Base-by-base conservation (phyloP, 768 basidiomycete species). In the Gymnopilus dilepis region DNA sequence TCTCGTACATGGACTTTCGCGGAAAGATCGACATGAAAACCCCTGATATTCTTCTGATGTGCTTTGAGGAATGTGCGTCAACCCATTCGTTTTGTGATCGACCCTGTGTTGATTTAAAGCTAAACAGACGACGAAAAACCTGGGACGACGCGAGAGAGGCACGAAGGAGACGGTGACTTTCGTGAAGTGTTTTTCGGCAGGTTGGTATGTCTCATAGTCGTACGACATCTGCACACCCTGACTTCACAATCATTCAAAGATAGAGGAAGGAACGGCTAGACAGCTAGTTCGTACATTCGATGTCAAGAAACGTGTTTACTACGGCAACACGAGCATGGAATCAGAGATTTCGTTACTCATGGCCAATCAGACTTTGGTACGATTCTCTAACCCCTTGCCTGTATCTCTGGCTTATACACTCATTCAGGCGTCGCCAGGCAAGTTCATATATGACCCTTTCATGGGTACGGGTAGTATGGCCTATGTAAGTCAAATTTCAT, bases 301-400 rank as follows among this genome's bases (percentile, higher is more conserved):
- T 62, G 90, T 99, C 51, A 99, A 97, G 74, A 93, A 94, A 67
- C 84, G 97, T 8, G 78, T 79, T 13, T 99, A 92, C 70, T 98
- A 87, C 73, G 97, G 97, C 3, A 99, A 96, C 66, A 99, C 97
- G 0, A 93, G 92, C 68, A 99, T 99, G 97, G 96, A 97, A 67
- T 87, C 97, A 0, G 95, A 98, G 73, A 89, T 98, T 50, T 96
- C 95, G 1, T 78, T 99, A 45, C 75, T 99, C 26, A 99, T 99
- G 96, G 94, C 96, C 8, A 97, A 97, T 67, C 97, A 99, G 74
- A 88, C 95, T 0, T 77, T 97, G 75, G 95, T 92, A 64, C 38
- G n/a, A 24, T 15, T 40, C 30, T 7, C 9, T 9, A 37, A 22
- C 21, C n/a, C 13, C 6, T n/a, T 13, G 1, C 17, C 4, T n/a